Conservation (phyloP, 1,284 basidiomycete species). For the Hortiboletus rubellus region DNA sequence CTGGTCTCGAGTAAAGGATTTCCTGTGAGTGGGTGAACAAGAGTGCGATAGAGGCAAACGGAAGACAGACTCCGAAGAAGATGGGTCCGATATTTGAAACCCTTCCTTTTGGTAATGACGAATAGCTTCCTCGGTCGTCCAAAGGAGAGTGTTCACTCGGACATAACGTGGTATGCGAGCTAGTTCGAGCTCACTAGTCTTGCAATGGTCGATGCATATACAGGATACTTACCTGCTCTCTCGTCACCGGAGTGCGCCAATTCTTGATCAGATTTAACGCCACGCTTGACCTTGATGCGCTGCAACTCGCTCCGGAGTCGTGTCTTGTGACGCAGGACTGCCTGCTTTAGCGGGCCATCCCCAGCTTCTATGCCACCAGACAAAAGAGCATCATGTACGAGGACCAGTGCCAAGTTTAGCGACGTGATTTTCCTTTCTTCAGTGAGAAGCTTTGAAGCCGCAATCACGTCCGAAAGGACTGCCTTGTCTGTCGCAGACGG, state of each 20-base stretch:
- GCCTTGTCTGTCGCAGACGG: constrained; percentile 57
- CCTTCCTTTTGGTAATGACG: constrained; percentile 54
- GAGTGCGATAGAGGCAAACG: neutral
- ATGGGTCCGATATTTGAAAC: constrained; percentile 51
- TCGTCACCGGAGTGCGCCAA: constrained; percentile 62
- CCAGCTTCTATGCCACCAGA: constrained; percentile 82
- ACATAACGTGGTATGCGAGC: constrained; percentile 81
- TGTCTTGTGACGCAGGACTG: constrained; percentile 81
- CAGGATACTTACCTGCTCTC: constrained; percentile 52
- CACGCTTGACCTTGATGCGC: constrained; percentile 79
- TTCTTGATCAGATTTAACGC: constrained; percentile 64
- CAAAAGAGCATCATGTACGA: constrained; percentile 86
- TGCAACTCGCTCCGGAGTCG: constrained; percentile 85
- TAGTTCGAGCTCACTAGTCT: constrained; percentile 31
- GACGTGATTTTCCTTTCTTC: constrained; percentile 78
- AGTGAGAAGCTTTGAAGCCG: constrained; percentile 61
- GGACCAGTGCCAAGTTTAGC: constrained; percentile 72
- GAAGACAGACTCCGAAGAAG: constrained; percentile 48
- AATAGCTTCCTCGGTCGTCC: constrained; percentile 61
- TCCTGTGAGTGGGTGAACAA: constrained; percentile 37
- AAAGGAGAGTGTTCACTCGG: constrained; percentile 78
- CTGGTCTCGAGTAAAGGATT: constrained; percentile 67
- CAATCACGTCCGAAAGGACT: constrained; percentile 65
- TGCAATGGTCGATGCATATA: neutral
- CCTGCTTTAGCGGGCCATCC: constrained; percentile 84